Conservation (phyloP, 140 eudicot genomes). For the Oenanthe javanica region DNA sequence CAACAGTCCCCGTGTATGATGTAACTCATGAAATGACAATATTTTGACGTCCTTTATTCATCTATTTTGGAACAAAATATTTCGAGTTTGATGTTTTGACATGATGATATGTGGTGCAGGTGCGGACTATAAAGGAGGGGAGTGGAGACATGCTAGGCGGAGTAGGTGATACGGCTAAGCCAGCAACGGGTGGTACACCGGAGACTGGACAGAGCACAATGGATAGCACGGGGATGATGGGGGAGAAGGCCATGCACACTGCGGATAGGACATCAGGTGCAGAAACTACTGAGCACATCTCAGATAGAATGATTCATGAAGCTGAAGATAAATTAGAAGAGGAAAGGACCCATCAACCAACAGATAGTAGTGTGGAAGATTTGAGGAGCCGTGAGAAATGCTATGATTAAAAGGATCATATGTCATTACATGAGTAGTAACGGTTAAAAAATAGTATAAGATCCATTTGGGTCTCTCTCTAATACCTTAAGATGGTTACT, state of each 20-base stretch:
- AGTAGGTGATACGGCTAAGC: not conserved
- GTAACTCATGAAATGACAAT: not conserved
- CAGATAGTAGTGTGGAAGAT: constrained; percentile 3
- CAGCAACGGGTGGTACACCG: constrained; percentile 6
- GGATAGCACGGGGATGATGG: constrained; percentile 22
- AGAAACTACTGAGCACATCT: constrained; percentile 38
- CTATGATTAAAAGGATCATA: not conserved
- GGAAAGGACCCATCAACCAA: not conserved
- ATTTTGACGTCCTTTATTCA: not conserved
- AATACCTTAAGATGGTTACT: too few species aligned
- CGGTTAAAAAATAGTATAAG: not conserved
- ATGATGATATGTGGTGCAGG: not conserved
- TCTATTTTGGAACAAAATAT: not conserved
- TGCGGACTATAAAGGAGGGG: constrained; percentile 5
- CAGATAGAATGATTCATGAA: constrained; percentile 31
- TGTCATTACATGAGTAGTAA: not conserved
- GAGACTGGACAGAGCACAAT: constrained; percentile 21
- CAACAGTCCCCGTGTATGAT: constrained; percentile 16
- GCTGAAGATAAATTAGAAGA: not conserved
- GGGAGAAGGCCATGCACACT: constrained; percentile 48
- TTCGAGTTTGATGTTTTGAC: not conserved
- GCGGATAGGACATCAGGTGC: constrained; percentile 36
- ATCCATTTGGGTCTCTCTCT: too few species aligned
- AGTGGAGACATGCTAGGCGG: not conserved
- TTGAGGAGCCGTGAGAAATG: not conserved